phyloP scores from a whole-genome alignment of 495 filamentous ascomycete species.

The Podospora tetraspora region DNA sequence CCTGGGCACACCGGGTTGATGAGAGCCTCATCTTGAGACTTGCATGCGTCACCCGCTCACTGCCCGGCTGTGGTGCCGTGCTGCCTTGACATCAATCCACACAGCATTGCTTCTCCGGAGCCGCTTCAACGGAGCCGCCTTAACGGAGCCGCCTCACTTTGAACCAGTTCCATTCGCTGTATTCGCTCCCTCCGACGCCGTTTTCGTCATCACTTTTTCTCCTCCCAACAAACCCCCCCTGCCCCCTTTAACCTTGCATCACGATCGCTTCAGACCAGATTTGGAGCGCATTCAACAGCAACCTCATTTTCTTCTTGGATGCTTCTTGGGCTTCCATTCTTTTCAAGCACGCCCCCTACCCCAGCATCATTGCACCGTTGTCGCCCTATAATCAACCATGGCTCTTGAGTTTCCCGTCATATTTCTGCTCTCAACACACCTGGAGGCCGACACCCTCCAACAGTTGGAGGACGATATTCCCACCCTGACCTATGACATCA shows the following conservation, averaged over 20 bases:
- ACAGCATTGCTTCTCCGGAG: background rate
- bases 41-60: background rate
- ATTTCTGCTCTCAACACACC: constrained; percentile 67
- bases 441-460: constrained; percentile 56
- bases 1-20: no score
- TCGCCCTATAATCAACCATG: constrained; percentile 10
- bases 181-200: background rate
- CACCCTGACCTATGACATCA: constrained; percentile 63
- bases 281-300: background rate
- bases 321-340: background rate
- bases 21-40: background rate
- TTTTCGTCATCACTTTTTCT: background rate
- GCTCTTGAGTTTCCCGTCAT: constrained; percentile 56
- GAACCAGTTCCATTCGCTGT: background rate
- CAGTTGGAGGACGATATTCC: constrained; percentile 58
- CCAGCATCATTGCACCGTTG: background rate
- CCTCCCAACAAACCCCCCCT: background rate
- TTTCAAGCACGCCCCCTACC: background rate
- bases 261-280: background rate
- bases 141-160: no score
- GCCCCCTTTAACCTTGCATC: background rate
- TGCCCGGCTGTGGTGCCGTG: no score
- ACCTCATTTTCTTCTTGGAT: background rate
- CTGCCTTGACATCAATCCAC: background rate
- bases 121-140: background rate